Conservation (phyloP, 2,329 filamentous ascomycete species). For the Fusarium setosum region DNA sequence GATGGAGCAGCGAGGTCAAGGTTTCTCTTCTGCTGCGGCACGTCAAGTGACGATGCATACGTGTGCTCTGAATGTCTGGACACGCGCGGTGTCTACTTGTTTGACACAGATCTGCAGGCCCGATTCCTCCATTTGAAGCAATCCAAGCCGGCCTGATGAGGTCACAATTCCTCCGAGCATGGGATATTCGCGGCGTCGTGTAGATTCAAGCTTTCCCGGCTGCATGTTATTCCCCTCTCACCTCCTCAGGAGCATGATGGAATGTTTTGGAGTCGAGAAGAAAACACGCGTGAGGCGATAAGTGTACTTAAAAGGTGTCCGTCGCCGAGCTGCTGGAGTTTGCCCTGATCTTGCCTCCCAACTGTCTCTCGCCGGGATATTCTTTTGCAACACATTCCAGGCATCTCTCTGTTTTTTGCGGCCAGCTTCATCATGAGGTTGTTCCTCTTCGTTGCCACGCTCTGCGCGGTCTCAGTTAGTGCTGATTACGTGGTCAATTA, state of each 20-base stretch:
- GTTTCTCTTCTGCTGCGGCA: not conserved
- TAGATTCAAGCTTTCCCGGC: too few species aligned
- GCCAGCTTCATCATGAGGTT: slow-evolving; percentile 35
- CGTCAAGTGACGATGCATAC: not conserved
- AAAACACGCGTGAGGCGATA: too few species aligned
- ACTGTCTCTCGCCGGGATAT: not conserved
- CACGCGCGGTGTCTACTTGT: too few species aligned
- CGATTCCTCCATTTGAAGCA: not conserved
- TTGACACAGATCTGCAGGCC: not conserved
- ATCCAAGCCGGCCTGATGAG: too few species aligned
- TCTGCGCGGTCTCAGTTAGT: slow-evolving; percentile 31
- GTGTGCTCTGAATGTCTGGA: not conserved
- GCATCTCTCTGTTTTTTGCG: not conserved
- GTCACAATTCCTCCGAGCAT: too few species aligned
- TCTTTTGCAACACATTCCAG: slow-evolving; percentile 1
- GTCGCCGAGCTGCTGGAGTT: too few species aligned
- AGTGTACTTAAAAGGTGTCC: too few species aligned
- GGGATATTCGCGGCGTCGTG: too few species aligned
- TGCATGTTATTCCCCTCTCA: too few species aligned
- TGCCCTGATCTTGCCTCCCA: not conserved
- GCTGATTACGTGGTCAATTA: too few species aligned
- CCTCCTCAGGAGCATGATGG: too few species aligned
- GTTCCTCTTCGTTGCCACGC: slow-evolving; percentile 31
- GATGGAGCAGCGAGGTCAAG: not conserved
- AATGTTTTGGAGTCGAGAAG: too few species aligned